These are phyloP conservation scores for Aspergillus ostianus DNA, from an alignment of 495 filamentous ascomycete species.

Conservation along the genomic window DNA sequence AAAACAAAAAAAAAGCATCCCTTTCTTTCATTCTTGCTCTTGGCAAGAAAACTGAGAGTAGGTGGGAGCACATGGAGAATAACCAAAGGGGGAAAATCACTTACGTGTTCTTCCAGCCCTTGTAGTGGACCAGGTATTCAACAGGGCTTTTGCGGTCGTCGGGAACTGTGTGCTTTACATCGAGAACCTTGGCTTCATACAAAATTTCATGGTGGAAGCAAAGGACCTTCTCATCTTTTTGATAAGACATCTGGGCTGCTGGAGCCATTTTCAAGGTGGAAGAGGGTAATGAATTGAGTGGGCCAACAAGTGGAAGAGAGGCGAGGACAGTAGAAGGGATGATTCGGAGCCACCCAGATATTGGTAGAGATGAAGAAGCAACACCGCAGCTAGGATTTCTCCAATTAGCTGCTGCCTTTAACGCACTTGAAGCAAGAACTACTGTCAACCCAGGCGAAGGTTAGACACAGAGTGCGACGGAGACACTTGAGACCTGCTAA, in stretches of 20 bases:
- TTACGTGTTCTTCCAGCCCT: conserved; percentile 97
- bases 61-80: not conserved
- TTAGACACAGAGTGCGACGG: not conserved
- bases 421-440: not conserved
- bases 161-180: conserved; percentile 60
- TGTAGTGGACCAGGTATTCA: conserved; percentile 94
- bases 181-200: conserved; percentile 94
- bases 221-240: conserved; percentile 88
- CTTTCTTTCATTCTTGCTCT: not conserved
- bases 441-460: not conserved
- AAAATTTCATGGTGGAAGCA: conserved; percentile 97
- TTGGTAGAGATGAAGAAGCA: not conserved
- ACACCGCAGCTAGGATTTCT: not conserved
- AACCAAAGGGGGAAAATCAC: conserved; percentile 32
- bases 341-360: not conserved
- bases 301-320: not conserved
- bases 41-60: not conserved
- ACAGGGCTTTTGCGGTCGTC: conserved; percentile 72
- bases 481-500: not conserved
- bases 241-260: conserved; percentile 59
- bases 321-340: not conserved
- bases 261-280: conserved; percentile 54
- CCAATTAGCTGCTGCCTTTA: not conserved
- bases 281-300: not conserved
- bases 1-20: too few species aligned